A percentile compares a stretch with the other conserved stretches of the same genome.
These are phyloP conservation scores for Bipolaris sorokiniana DNA, from an alignment of 2,329 filamentous ascomycete species.

Conservation along the genomic window DNA sequence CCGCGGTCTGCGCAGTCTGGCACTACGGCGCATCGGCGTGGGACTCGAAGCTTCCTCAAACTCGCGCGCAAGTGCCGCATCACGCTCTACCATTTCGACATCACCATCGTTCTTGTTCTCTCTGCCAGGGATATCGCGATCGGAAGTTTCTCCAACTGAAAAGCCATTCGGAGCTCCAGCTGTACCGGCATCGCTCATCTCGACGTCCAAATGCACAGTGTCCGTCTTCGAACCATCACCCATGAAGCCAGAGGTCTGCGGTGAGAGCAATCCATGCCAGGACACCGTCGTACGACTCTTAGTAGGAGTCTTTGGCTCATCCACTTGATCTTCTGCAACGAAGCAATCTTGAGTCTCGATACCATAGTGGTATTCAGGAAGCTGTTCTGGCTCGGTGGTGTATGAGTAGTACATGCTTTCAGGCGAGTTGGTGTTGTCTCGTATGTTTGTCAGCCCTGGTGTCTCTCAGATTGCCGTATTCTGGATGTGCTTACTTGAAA, in stretches of 20 bases:
- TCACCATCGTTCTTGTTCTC: not conserved
- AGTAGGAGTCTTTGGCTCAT: constrained; percentile 4
- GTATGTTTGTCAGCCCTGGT: not conserved
- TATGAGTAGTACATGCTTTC: not conserved
- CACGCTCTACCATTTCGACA: not conserved
- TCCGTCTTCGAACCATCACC: not conserved
- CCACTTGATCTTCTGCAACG: not conserved
- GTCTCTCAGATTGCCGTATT: accelerated
- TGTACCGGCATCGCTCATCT: not conserved
- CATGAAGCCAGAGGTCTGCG: constrained; percentile 6
- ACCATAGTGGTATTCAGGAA: not conserved
- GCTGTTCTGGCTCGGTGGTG: not conserved
- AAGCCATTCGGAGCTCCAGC: not conserved
- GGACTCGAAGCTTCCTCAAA: not conserved
- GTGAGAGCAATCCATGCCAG: constrained; percentile 21
- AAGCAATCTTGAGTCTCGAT: not conserved
- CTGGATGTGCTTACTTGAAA: constrained; percentile 6
- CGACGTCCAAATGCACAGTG: not conserved
- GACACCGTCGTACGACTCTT: not conserved
- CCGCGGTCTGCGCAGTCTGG: constrained; percentile 2
- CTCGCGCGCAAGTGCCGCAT: constrained; percentile 5
- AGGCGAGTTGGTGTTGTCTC: constrained; percentile 12
- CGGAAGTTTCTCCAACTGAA: too few relatives aligned
- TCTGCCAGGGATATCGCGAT: not conserved
- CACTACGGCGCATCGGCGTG: constrained; percentile 7